phyloP scores from a whole-genome alignment of 106 monocot species.

The Phalaenopsis aphrodite region DNA sequence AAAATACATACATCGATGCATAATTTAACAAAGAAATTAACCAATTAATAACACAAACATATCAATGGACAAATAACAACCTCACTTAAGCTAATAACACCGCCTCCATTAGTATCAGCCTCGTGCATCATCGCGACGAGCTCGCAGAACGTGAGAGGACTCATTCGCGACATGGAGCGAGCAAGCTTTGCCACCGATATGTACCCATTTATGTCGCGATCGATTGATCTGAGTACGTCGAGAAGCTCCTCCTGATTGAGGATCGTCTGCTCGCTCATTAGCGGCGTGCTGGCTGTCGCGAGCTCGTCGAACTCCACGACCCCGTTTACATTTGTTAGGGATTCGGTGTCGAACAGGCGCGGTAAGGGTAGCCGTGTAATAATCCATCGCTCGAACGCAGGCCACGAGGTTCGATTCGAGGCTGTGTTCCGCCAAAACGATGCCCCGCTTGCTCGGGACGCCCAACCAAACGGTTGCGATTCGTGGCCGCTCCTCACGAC shows the following conservation, averaged over 20 bases:
- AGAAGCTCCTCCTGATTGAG: slow-evolving; percentile 45
- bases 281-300: slow-evolving; percentile 34
- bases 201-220: slow-evolving; percentile 61
- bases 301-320: slow-evolving; percentile 66
- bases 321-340: slow-evolving; percentile 45
- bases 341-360: too few species aligned
- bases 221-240: slow-evolving; percentile 47
- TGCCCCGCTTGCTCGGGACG: too few species aligned
- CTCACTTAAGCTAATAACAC: slow-evolving; percentile 58
- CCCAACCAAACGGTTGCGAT: too few species aligned
- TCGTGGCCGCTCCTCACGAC: too few species aligned
- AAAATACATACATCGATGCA: neutral
- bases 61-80: neutral
- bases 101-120: slow-evolving; percentile 59
- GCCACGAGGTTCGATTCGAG: too few species aligned
- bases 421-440: too few species aligned
- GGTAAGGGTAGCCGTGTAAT: too few species aligned
- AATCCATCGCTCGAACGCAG: too few species aligned
- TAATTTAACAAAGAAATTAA: neutral
- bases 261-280: slow-evolving; percentile 46
- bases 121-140: slow-evolving; percentile 50
- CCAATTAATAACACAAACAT: neutral
- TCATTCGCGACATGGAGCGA: slow-evolving; percentile 54
- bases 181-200: slow-evolving; percentile 70
- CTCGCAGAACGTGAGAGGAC: slow-evolving; percentile 50